Conservation (phyloP, 2,329 filamentous ascomycete species). For the Neonectria coccinea region DNA sequence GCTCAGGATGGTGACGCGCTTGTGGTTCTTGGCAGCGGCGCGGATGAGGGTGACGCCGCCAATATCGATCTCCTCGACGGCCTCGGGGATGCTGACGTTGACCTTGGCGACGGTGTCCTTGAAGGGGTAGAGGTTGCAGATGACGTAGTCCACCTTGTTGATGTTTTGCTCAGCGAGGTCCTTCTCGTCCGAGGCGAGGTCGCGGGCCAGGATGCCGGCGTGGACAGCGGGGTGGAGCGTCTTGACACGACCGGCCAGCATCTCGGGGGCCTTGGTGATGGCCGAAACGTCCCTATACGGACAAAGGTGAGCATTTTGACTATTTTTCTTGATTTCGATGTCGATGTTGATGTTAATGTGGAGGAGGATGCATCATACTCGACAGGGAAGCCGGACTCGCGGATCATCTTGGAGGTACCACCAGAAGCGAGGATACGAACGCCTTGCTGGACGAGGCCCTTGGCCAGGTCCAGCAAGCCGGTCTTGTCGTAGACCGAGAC, state of each 20-base stretch:
- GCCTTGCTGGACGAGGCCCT: constrained; percentile 89
- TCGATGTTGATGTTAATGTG: background rate
- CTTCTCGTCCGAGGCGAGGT: constrained; percentile 95
- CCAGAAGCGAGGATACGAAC: constrained; percentile 94
- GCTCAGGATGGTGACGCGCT: constrained; percentile 93
- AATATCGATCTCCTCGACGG: constrained; percentile 99
- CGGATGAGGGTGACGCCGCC: constrained; percentile 96
- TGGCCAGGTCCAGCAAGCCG: constrained; percentile 89
- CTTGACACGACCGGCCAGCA: constrained; percentile 88
- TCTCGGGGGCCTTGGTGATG: constrained; percentile 96
- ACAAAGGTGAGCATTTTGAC: constrained; percentile 12
- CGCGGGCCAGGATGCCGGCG: constrained; percentile 90
- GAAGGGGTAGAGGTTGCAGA: constrained; percentile 99
- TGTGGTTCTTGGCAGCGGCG: constrained; percentile 97
- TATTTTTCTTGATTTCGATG: background rate
- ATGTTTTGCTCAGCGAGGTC: constrained; percentile 96
- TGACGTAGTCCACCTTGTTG: constrained; percentile 92
- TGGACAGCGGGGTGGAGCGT: constrained; percentile 95
- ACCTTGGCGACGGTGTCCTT: constrained; percentile 98
- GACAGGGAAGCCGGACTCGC: constrained; percentile 94
- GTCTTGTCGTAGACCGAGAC: constrained; percentile 99
- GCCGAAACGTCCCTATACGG: constrained; percentile 86
- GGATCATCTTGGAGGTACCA: constrained; percentile 95
- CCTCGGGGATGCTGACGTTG: constrained; percentile 96
- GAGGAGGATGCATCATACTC: constrained; percentile 70